These are phyloP conservation scores for Solanum aculeatissimum DNA, from an alignment of 305 asterid species.

Conservation along the genomic window DNA sequence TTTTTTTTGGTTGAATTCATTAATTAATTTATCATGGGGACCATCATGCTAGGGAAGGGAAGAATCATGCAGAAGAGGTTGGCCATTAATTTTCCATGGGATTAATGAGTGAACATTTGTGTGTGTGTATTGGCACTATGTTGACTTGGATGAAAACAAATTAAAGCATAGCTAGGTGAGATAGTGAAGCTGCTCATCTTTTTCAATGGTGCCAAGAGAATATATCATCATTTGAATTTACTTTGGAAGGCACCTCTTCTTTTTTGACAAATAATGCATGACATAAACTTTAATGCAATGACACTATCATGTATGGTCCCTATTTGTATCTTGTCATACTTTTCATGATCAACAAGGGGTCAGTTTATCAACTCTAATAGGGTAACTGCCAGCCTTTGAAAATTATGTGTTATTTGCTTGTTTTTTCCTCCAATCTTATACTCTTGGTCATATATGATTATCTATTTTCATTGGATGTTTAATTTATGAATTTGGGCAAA, in stretches of 20 bases:
- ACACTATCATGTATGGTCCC: not conserved
- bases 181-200: not conserved
- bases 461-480: not conserved
- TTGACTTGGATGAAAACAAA: not conserved
- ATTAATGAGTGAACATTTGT: not conserved
- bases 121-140: not conserved
- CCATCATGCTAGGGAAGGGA: not conserved
- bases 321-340: not conserved
- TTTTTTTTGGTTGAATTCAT: not conserved
- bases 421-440: not conserved
- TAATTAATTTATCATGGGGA: not conserved
- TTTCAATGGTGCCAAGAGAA: conserved; percentile 2
- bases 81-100: not conserved
- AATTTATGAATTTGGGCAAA: not conserved
- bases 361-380: not conserved
- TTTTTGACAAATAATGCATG: not conserved
- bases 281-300: not conserved
- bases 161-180: not conserved
- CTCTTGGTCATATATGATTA: not conserved
- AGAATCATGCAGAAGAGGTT: not conserved
- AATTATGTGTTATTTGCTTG: not conserved
- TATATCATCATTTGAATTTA: not conserved
- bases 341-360: not conserved
- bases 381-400: not conserved
- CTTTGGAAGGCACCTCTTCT: not conserved